Percentiles rank a stretch among this genome's conserved stretches.
Evolutionary conservation across 257 asterid genomes (phyloP).

Genomic region (Solanum lignicaule): DNA sequence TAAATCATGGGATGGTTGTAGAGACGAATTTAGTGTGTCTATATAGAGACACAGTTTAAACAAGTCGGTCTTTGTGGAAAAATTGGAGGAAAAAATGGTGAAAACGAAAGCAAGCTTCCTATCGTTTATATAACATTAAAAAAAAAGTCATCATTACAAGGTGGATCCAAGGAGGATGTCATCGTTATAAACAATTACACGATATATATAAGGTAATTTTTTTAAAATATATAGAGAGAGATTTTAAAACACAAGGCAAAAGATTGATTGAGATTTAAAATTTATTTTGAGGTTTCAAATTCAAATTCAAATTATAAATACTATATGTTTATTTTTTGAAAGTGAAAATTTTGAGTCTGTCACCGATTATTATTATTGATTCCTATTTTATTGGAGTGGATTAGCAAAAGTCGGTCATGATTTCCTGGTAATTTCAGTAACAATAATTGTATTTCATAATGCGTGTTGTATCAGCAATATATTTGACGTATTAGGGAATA

Average conservation of each 20-base stretch:
- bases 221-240: too few relatives aligned
- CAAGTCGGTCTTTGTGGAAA: neutral
- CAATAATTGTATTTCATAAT: neutral
- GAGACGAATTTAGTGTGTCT: neutral
- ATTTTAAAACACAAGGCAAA: neutral
- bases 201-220: too few relatives aligned
- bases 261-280: accelerated
- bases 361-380: too few relatives aligned
- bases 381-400: neutral
- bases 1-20: neutral
- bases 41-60: neutral
- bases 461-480: neutral
- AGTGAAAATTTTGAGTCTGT: neutral
- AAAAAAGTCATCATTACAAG: neutral
- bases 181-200: too few relatives aligned
- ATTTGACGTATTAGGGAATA: neutral
- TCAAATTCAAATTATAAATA: too few relatives aligned
- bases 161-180: neutral
- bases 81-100: neutral
- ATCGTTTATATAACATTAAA: too few relatives aligned
- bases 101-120: neutral
- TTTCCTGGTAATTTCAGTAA: neutral
- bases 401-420: neutral
- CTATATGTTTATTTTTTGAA: accelerated
- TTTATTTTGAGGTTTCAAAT: neutral